Evolutionary conservation across 805 yeast genomes (phyloP).

Genomic region (Saturnispora zaruensis): DNA sequence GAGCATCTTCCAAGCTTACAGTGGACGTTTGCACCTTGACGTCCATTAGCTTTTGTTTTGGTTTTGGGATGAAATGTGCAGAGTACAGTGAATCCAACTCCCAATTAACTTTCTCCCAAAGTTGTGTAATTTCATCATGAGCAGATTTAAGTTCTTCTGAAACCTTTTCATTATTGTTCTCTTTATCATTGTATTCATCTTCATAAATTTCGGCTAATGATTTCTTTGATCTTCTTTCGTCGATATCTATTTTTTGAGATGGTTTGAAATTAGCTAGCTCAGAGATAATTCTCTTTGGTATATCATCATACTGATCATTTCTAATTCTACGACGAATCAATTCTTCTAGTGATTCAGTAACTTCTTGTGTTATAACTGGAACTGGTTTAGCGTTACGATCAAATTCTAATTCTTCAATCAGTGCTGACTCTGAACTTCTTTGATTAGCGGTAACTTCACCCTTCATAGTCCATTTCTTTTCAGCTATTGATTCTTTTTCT

Average conservation of each 20-base stretch:
- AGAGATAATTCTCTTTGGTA: constrained; percentile 62
- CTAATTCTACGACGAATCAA: constrained; percentile 76
- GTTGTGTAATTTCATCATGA: constrained; percentile 67
- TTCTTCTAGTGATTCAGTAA: constrained; percentile 81
- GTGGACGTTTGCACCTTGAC: constrained; percentile 78
- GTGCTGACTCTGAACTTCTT: constrained; percentile 76
- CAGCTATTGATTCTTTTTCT: constrained; percentile 83
- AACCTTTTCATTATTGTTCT: constrained; percentile 28
- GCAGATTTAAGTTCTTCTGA: constrained; percentile 60
- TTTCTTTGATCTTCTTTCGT: constrained; percentile 76
- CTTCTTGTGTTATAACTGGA: constrained; percentile 85
- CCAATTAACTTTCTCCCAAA: constrained; percentile 55
- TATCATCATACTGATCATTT: constrained; percentile 72
- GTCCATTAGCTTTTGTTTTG: constrained; percentile 69
- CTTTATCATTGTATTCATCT: constrained; percentile 54
- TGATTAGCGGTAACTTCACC: constrained; percentile 83
- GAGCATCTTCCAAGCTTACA: constrained; percentile 91
- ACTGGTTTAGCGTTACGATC: constrained; percentile 94
- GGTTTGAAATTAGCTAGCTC: constrained; percentile 55
- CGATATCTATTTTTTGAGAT: constrained; percentile 52
- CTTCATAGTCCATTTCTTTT: constrained; percentile 87
- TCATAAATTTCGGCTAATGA: constrained; percentile 90
- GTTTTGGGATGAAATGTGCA: constrained; percentile 92
- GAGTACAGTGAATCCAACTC: constrained; percentile 84
- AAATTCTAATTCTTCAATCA: constrained; percentile 77